Evolutionary conservation across 2,329 filamentous ascomycete species (phyloP).

Genomic region (Diplodia sapinea): DNA sequence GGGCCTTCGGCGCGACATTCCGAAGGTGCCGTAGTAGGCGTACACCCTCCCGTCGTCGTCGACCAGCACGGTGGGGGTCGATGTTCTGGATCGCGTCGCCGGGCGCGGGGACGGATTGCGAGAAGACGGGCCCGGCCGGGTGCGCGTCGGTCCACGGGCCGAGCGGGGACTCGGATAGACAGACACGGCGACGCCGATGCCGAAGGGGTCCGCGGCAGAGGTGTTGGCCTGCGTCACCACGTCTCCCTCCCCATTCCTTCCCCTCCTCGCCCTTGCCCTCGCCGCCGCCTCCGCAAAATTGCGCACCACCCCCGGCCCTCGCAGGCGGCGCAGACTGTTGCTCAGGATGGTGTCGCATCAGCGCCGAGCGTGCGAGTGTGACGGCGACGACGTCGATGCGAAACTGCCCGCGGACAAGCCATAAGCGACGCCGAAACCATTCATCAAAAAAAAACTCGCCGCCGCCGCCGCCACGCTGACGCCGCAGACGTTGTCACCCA

Average conservation of each 20-base stretch:
- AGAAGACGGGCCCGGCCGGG: conserved; percentile 46
- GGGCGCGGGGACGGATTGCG: conserved; percentile 42
- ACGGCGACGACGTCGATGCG: no score
- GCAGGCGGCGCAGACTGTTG: no score
- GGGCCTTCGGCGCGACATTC: conserved; percentile 44
- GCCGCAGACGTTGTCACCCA: no score
- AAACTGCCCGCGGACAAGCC: no score
- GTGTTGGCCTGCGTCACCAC: conserved; percentile 39
- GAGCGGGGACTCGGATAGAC: conserved; percentile 37
- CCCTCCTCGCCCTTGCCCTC: conserved; percentile 30
- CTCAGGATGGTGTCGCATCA: no score
- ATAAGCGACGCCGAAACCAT: no score
- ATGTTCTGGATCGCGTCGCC: conserved; percentile 50
- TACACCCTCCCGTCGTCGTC: conserved; percentile 46
- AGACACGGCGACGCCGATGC: conserved; percentile 49
- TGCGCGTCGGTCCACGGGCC: conserved; percentile 49
- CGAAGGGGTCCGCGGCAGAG: conserved; percentile 44
- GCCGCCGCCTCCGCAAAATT: conserved; percentile 43
- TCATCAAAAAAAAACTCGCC: no score
- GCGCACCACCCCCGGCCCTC: conserved; percentile 37
- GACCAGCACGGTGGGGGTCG: conserved; percentile 49
- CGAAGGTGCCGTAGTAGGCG: conserved; percentile 51
- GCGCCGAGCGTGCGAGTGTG: no score
- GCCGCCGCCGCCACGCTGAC: no score
- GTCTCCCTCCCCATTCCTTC: conserved; percentile 33